Percentiles rank a stretch among this genome's conserved stretches.
These are phyloP conservation scores for Astragalus glycyphyllos DNA, from an alignment of 306 rosid genomes.

Conservation along the genomic window DNA sequence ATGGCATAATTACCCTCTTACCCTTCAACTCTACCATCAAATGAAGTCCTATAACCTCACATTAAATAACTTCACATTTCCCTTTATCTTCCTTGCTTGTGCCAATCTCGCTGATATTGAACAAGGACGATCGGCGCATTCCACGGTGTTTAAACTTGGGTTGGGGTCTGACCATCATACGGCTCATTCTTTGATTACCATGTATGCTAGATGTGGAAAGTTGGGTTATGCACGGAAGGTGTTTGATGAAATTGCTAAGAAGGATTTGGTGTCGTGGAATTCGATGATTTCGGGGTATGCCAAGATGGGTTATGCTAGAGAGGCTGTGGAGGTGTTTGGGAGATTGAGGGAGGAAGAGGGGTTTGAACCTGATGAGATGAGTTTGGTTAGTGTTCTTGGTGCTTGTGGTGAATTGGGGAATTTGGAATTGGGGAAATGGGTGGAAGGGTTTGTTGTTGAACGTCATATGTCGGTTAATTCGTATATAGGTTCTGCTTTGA, in stretches of 20 bases:
- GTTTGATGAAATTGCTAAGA: constrained; percentile 73
- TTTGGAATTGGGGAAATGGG: constrained; percentile 75
- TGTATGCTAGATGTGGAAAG: constrained; percentile 65
- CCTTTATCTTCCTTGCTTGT: constrained; percentile 82
- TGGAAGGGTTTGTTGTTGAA: constrained; percentile 69
- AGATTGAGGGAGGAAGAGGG: constrained; percentile 64
- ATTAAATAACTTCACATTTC: constrained; percentile 76
- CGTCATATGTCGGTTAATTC: constrained; percentile 58
- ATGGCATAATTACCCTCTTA: constrained; percentile 63
- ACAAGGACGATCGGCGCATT: constrained; percentile 61
- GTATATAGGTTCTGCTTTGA: constrained; percentile 80
- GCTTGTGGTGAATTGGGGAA: constrained; percentile 86
- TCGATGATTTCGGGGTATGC: constrained; percentile 82
- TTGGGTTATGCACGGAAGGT: constrained; percentile 64
- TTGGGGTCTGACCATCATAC: constrained; percentile 63
- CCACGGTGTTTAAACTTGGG: constrained; percentile 56
- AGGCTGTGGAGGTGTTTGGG: constrained; percentile 69
- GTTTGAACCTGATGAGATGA: constrained; percentile 76
- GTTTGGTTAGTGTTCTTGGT: constrained; percentile 76
- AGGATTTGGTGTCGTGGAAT: constrained; percentile 91
- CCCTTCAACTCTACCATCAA: constrained; percentile 58
- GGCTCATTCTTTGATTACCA: constrained; percentile 67
- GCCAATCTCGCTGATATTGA: constrained; percentile 53
- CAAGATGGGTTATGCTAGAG: constrained; percentile 64
- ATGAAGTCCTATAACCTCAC: constrained; percentile 56